Conservation (phyloP, 352 stramenopile genomes). For the Albugo laibachii region DNA sequence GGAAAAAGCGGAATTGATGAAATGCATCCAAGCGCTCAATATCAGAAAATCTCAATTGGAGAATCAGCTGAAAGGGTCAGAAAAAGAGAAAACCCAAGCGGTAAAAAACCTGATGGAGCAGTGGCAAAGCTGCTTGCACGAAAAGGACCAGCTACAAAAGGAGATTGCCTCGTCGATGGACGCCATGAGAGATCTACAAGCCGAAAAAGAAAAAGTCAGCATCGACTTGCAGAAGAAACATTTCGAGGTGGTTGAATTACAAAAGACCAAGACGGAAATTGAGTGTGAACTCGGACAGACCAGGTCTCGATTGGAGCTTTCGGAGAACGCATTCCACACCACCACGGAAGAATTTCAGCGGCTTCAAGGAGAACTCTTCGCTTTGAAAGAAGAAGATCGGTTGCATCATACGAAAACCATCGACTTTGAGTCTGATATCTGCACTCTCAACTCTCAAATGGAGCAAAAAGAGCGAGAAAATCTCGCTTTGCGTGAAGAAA, state of each 20-base stretch:
- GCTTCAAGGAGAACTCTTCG: too few relatives aligned
- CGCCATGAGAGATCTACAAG: constrained; percentile 4
- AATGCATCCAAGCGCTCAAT: constrained; percentile 55
- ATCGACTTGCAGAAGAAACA: constrained; percentile 19
- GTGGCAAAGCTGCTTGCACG: not conserved
- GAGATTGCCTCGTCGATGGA: too few relatives aligned
- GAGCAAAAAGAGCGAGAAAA: constrained; percentile 26
- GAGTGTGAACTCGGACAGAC: too few relatives aligned
- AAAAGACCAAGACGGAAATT: too few relatives aligned
- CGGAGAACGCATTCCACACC: too few relatives aligned
- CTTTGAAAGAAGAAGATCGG: too few relatives aligned
- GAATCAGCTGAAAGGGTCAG: constrained; percentile 1
- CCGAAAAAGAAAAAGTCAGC: constrained; percentile 11
- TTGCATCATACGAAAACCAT: too few relatives aligned
- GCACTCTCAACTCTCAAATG: not conserved
- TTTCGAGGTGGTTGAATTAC: not conserved
- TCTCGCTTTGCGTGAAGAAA: constrained; percentile 23
- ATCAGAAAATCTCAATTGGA: constrained; percentile 47
- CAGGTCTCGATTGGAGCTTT: too few relatives aligned
- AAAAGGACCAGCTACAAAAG: constrained; percentile 16
- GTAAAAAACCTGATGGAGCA: not conserved
- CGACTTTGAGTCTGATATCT: too few relatives aligned
- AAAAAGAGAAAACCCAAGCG: not conserved
- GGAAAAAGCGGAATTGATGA: constrained; percentile 51
- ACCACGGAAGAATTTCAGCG: too few relatives aligned